phyloP scores from a whole-genome alignment of 116 monocot species.

The Iris pallida region DNA sequence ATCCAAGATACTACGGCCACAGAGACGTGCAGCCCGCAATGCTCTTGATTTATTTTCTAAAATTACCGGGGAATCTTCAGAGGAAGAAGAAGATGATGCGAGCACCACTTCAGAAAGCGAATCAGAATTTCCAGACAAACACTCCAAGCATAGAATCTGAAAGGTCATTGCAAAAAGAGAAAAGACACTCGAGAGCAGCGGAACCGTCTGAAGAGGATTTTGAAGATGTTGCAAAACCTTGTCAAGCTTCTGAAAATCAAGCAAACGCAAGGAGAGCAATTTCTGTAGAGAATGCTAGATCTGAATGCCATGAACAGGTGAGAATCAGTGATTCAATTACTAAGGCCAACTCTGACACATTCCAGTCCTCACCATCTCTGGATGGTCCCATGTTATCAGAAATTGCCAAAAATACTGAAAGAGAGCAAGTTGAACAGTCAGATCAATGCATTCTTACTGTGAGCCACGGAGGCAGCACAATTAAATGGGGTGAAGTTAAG shows the following conservation, averaged over 20 bases:
- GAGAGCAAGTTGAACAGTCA: constrained; percentile 20
- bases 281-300: constrained; percentile 29
- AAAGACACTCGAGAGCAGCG: constrained; percentile 28
- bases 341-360: constrained; percentile 12
- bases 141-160: constrained; percentile 73
- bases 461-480: constrained; percentile 30
- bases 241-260: constrained; percentile 23
- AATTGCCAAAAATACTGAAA: constrained; percentile 17
- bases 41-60: constrained; percentile 77
- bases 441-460: constrained; percentile 20
- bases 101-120: constrained; percentile 65
- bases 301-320: constrained; percentile 24
- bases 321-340: constrained; percentile 12
- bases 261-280: constrained; percentile 34
- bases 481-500: constrained; percentile 96
- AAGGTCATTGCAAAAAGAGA: constrained; percentile 20
- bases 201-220: constrained; percentile 21
- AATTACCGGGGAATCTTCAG: constrained; percentile 72
- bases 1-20: constrained; percentile 61
- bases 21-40: constrained; percentile 90
- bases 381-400: constrained; percentile 15
- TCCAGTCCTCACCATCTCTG: constrained; percentile 23
- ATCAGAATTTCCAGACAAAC: constrained; percentile 43
- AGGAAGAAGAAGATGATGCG: constrained; percentile 63
- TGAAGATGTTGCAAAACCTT: constrained; percentile 39